Conservation (phyloP, 352 stramenopile genomes). For the Thalassiosira ordinaria region DNA sequence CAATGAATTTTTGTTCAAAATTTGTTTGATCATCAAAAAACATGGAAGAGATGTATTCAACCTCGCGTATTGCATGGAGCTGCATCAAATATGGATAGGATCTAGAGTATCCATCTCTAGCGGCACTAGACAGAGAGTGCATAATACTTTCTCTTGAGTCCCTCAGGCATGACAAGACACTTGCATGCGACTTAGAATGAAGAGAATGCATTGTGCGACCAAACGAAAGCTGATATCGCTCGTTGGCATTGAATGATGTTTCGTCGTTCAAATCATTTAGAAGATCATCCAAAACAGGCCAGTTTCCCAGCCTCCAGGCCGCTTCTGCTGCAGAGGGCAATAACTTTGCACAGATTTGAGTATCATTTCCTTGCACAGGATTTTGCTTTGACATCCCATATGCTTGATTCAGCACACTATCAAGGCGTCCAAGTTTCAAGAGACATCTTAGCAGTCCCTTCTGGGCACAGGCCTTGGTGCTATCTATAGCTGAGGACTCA, state of each 20-base stretch:
- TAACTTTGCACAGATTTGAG: slow-evolving; percentile 35
- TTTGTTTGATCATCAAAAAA: slow-evolving; percentile 45
- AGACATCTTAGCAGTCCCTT: slow-evolving; percentile 75
- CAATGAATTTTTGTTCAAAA: slow-evolving; percentile 25
- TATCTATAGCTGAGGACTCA: slow-evolving; percentile 6
- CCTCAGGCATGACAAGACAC: slow-evolving; percentile 52
- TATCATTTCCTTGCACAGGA: slow-evolving; percentile 15
- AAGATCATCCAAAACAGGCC: slow-evolving; percentile 77
- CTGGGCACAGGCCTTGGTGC: slow-evolving; percentile 26
- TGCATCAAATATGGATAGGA: slow-evolving; percentile 77
- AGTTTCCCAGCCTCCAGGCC: slow-evolving; percentile 84
- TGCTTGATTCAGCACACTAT: slow-evolving; percentile 85
- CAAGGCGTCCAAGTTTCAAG: slow-evolving; percentile 83
- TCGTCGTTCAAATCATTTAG: slow-evolving; percentile 43
- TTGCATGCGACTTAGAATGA: slow-evolving; percentile 45
- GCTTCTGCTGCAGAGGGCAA: slow-evolving; percentile 76
- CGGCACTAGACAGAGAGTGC: slow-evolving; percentile 70
- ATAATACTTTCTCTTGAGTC: slow-evolving; percentile 73
- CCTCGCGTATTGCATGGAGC: slow-evolving; percentile 79
- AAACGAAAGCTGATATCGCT: slow-evolving; percentile 53
- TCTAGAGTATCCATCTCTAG: slow-evolving; percentile 82
- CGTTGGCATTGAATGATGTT: slow-evolving; percentile 36
- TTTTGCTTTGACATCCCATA: slow-evolving; percentile 64
- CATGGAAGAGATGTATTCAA: slow-evolving; percentile 70
- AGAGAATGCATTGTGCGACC: slow-evolving; percentile 54